Evolutionary conservation across 2,329 filamentous ascomycete genomes (phyloP).

Genomic region (Escovopsis weberi): DNA sequence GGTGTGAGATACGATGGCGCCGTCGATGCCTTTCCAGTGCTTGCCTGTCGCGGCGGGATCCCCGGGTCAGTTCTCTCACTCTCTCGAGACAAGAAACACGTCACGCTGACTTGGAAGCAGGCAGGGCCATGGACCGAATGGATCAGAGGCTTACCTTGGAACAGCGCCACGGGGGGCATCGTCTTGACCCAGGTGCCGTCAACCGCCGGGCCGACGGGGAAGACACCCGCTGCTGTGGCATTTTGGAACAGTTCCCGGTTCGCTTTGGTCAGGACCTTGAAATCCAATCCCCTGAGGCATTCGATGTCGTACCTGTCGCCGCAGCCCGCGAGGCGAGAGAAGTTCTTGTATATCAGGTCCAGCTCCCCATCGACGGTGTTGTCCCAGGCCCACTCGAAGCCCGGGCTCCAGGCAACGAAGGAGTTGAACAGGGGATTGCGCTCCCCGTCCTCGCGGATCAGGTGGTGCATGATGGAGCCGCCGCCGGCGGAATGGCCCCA

Average conservation of each 20-base stretch:
- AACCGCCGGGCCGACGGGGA: conserved; percentile 7
- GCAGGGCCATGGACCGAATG: not conserved
- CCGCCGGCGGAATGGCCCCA: conserved; percentile 38
- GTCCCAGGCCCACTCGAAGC: conserved; percentile 8
- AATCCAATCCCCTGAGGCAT: not conserved
- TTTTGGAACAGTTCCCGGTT: conserved; percentile 4
- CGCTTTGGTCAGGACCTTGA: not conserved
- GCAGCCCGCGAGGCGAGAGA: conserved; percentile 1
- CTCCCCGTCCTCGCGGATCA: conserved; percentile 28
- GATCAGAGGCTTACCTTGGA: conserved; percentile 1
- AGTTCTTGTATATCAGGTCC: conserved; percentile 5
- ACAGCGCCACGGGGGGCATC: conserved; percentile 3
- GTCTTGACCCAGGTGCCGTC: conserved; percentile 6
- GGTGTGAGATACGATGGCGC: not conserved
- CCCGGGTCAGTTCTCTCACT: no score
- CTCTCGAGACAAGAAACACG: no score
- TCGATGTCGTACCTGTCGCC: conserved; percentile 4
- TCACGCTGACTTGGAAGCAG: no score
- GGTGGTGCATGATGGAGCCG: conserved; percentile 33
- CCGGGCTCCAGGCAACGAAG: conserved; percentile 4
- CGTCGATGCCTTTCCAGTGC: not conserved
- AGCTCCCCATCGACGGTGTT: conserved; percentile 4
- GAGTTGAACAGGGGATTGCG: conserved; percentile 26
- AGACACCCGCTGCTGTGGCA: conserved; percentile 6
- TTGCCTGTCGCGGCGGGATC: not conserved